Base-by-base conservation (phyloP, 441 rosid species). In the Euphorbia schlechtendalii region DNA sequence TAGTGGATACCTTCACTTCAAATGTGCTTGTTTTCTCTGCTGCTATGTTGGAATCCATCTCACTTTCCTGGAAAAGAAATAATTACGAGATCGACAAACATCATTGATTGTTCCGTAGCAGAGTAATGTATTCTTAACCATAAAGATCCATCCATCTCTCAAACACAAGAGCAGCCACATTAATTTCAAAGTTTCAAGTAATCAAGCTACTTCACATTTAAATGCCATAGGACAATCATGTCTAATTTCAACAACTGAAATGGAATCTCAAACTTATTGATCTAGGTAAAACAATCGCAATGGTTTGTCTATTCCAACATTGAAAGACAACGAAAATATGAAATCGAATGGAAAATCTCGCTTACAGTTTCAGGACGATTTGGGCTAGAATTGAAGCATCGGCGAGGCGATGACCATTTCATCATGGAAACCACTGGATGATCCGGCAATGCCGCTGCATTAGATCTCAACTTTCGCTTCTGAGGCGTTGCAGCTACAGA, bases 391-490 rank as follows among this genome's bases (percentile, higher is more conserved):
- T 63, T 63, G 32, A 69, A 17, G 66, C 78, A 80, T 46, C 76
- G 83, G 20, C 92, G 85, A 52, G 90, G 83, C 0, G 84, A 84
- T 76, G 81, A 85, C 77, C 77, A 57, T 68, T 77, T 84, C 71
- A 68, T 60, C 30, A 84, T 87, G 45, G 82, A 63, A 49, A 79
- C 60, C 0, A 41, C 36, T 3, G 64, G 71, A 45, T 70, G 68
- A 21, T 61, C 76, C 36, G 38, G 38, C 45, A 49, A 36, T 17
- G 32, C 64, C 4, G 56, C 61, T 25, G 76, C 38, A 49, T 78
- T 75, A 22, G 90, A 85, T 76, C 92, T 83, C 66, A 85, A 65
- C 69, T 73, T 77, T 71, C 90, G 82, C 68, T 83, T 86, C 71
- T 73, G 78, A 74, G 81, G 78, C 57, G 82, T 73, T 38, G 72